phyloP scores from a whole-genome alignment of 75 land plant genomes.

The Sequoia sempervirens region DNA sequence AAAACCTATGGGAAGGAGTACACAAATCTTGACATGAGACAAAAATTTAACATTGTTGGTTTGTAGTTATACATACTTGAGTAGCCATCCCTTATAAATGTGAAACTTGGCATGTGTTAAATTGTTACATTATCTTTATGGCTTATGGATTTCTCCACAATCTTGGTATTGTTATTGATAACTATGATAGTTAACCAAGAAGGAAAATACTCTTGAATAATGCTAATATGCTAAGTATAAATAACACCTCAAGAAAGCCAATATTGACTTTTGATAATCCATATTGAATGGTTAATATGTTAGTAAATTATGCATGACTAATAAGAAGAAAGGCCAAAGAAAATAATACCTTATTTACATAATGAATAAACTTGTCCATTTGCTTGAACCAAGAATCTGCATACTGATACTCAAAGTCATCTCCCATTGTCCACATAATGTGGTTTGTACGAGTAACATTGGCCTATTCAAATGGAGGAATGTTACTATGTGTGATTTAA shows the following conservation, averaged over 20 bases:
- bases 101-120: background rate
- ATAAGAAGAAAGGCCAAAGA: background rate
- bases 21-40: background rate
- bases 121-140: background rate
- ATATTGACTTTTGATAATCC: background rate
- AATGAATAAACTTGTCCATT: slow-evolving; percentile 87
- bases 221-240: background rate
- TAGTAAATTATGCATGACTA: background rate
- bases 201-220: background rate
- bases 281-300: background rate
- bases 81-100: background rate
- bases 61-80: background rate
- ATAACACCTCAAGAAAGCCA: background rate
- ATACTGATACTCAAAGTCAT: slow-evolving; percentile 88
- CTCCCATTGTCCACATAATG: slow-evolving; percentile 98
- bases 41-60: background rate
- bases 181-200: background rate
- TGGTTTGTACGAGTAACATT: slow-evolving; percentile 80
- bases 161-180: background rate
- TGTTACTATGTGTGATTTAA: background rate
- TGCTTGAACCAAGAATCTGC: slow-evolving; percentile 91
- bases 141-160: background rate
- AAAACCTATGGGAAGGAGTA: background rate
- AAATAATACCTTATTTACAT: slow-evolving; percentile 73
- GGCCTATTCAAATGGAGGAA: slow-evolving; percentile 41